Evolutionary conservation across 371 early-diverging fungal genomes (phyloP).

Genomic region (Mucor velutinosus): DNA sequence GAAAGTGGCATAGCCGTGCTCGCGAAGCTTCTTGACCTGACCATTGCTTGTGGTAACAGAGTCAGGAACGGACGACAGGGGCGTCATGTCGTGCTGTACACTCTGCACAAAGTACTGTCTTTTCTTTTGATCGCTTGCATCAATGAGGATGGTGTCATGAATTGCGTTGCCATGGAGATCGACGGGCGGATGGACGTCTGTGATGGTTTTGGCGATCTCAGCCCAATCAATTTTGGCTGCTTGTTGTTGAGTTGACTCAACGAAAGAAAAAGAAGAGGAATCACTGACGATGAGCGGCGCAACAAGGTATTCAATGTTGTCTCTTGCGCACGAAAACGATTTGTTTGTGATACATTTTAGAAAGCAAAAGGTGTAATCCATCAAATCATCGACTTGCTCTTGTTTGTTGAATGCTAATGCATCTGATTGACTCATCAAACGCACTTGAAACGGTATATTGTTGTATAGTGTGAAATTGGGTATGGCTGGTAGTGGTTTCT

Average conservation of each 20-base stretch:
- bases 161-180: background rate
- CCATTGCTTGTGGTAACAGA: constrained; percentile 1
- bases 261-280: background rate
- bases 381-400: background rate
- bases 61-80: constrained; percentile 28
- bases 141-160: constrained; percentile 48
- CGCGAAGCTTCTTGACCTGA: constrained; percentile 9
- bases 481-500: constrained; percentile 6
- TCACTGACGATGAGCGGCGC: constrained; percentile 26
- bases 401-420: background rate
- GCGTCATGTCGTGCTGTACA: constrained; percentile 42
- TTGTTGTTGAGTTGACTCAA: background rate
- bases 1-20: constrained; percentile 40
- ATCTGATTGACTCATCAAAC: background rate
- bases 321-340: constrained; percentile 46
- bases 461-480: background rate
- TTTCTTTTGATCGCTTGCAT: constrained; percentile 48
- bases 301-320: constrained; percentile 54
- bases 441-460: background rate
- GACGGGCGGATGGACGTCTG: background rate
- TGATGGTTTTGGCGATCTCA: constrained; percentile 32
- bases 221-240: constrained; percentile 60
- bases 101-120: constrained; percentile 54
- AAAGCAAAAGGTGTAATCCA: background rate
- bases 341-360: constrained; percentile 23